phyloP scores from a whole-genome alignment of 169 alveolate genomes.

The Plasmodium fragile region DNA sequence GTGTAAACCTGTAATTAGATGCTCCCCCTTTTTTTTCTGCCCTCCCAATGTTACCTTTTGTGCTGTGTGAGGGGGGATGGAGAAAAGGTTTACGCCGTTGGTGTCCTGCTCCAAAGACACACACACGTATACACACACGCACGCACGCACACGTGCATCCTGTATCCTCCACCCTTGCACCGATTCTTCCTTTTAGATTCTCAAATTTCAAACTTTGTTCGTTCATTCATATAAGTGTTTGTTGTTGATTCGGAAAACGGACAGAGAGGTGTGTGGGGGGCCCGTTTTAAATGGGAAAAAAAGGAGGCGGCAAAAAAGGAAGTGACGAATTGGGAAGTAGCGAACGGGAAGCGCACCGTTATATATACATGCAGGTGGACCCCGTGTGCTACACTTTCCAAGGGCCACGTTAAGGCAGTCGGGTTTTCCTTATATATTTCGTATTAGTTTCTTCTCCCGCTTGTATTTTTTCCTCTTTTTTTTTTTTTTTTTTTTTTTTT shows the following conservation, averaged over 20 bases:
- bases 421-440: not conserved
- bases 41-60: not conserved
- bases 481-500: not conserved
- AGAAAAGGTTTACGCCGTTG: not conserved
- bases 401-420: not conserved
- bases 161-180: not conserved
- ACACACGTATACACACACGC: not conserved
- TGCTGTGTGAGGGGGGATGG: not conserved
- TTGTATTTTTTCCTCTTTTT: not conserved
- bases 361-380: not conserved
- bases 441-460: not conserved
- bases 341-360: not conserved
- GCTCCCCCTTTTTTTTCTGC: not conserved
- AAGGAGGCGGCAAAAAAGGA: not conserved
- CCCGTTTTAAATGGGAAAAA: not conserved
- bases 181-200: not conserved
- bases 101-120: not conserved
- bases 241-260: not conserved
- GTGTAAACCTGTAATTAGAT: not conserved
- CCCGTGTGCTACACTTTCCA: not conserved
- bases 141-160: not conserved
- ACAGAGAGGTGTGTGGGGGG: not conserved
- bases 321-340: not conserved
- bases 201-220: not conserved
- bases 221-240: not conserved